Evolutionary conservation across 1,139 yeast genomes (phyloP).

Genomic region (Yamadazyma pseudoaaseri): DNA sequence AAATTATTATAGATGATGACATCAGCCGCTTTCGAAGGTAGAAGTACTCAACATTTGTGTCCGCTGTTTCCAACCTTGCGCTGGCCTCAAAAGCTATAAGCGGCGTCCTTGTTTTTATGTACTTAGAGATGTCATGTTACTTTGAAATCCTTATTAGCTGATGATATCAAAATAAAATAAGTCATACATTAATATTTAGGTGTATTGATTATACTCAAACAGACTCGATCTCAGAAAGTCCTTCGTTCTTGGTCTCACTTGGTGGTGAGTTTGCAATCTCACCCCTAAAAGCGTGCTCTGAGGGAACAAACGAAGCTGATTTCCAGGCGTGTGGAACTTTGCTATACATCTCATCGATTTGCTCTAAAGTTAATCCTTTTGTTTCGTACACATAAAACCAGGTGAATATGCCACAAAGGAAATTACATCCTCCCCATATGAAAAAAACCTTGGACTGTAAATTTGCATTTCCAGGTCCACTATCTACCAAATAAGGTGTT

Average conservation of each 20-base stretch:
- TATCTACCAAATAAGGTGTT: constrained; percentile 70
- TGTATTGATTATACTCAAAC: constrained; percentile 3
- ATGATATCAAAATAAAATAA: too few species aligned
- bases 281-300: constrained; percentile 31
- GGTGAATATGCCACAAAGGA: constrained; percentile 55
- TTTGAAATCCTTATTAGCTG: too few species aligned
- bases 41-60: too few species aligned
- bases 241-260: constrained; percentile 8
- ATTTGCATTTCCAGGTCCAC: constrained; percentile 63
- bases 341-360: constrained; percentile 68
- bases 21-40: too few species aligned
- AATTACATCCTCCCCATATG: constrained; percentile 69
- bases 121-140: too few species aligned
- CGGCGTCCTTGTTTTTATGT: too few species aligned
- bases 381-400: constrained; percentile 62
- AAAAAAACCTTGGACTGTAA: constrained; percentile 35
- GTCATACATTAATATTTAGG: too few species aligned
- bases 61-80: too few species aligned
- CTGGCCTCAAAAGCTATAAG: too few species aligned
- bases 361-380: constrained; percentile 64
- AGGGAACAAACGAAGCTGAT: constrained; percentile 30
- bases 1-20: too few species aligned
- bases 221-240: constrained; percentile 8
- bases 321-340: constrained; percentile 30
- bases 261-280: constrained; percentile 4